Conservation (phyloP, 2,329 filamentous ascomycete species). For the Aspergillus ruber region DNA sequence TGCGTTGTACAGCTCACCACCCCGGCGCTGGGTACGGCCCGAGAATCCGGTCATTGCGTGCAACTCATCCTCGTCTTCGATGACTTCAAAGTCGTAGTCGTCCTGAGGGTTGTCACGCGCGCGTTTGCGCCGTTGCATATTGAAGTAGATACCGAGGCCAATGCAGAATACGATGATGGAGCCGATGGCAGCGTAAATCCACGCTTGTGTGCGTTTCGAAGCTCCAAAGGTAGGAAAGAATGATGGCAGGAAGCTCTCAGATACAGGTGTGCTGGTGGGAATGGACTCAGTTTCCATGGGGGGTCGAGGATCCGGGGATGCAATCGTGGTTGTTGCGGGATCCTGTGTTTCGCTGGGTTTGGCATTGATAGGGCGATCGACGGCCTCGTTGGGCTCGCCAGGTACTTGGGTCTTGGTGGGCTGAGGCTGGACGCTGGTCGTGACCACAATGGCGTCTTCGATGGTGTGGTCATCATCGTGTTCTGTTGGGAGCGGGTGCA, state of each 20-base stretch:
- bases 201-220: conserved; percentile 77
- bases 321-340: conserved; percentile 16
- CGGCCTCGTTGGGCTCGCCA: conserved; percentile 55
- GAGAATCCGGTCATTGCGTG: conserved; percentile 42
- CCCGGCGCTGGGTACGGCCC: conserved; percentile 50
- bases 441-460: conserved; percentile 54
- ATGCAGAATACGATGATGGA: conserved; percentile 79
- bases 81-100: conserved; percentile 88
- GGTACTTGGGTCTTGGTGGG: conserved; percentile 41
- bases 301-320: conserved; percentile 20
- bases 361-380: conserved; percentile 57
- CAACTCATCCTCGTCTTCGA: conserved; percentile 69
- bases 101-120: conserved; percentile 68
- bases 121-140: conserved; percentile 68
- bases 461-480: conserved; percentile 80
- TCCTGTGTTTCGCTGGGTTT: conserved; percentile 44
- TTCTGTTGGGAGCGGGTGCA: conserved; percentile 74
- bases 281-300: conserved; percentile 16
- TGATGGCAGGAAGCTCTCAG: conserved; percentile 63
- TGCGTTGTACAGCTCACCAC: conserved; percentile 92
- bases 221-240: conserved; percentile 87
- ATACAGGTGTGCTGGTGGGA: conserved; percentile 30
- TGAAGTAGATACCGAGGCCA: conserved; percentile 75
- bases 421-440: conserved; percentile 53
- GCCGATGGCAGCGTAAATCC: conserved; percentile 85